phyloP scores from a whole-genome alignment of 108 stramenopile genomes.

The Aureococcus anophagefferens region DNA sequence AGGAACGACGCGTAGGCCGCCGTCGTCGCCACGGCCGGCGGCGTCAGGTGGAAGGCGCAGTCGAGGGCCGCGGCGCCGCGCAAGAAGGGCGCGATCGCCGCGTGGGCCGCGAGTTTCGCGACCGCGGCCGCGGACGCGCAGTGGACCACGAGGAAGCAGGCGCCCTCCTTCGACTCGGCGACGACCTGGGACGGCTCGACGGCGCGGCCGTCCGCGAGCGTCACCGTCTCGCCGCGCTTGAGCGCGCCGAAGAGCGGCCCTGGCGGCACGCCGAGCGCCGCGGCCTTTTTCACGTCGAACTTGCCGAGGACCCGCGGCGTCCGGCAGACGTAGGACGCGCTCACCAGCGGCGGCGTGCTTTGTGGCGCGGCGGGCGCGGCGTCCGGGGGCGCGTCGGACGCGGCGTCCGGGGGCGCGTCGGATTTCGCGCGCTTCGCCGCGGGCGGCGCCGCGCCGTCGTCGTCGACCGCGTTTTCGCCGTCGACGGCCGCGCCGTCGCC shows the following conservation, averaged over 20 bases:
- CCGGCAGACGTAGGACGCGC: slow-evolving; percentile 51
- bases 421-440: too few species aligned
- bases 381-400: too few species aligned
- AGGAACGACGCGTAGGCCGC: background rate
- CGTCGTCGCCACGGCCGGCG: slow-evolving; percentile 4
- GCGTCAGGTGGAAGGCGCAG: slow-evolving; percentile 21
- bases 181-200: slow-evolving; percentile 60
- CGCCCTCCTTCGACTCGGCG: slow-evolving; percentile 47
- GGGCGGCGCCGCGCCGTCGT: too few species aligned
- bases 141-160: slow-evolving; percentile 52
- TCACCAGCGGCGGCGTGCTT: too few species aligned
- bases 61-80: background rate
- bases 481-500: too few species aligned
- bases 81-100: background rate
- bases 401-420: too few species aligned
- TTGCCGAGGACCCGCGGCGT: slow-evolving; percentile 62
- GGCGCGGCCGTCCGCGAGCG: slow-evolving; percentile 47
- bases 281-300: slow-evolving; percentile 60
- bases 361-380: too few species aligned
- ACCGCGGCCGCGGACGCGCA: slow-evolving; percentile 38
- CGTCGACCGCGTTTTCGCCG: too few species aligned
- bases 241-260: slow-evolving; percentile 72
- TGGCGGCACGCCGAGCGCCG: slow-evolving; percentile 54
- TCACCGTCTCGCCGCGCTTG: slow-evolving; percentile 65
- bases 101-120: slow-evolving; percentile 12